Conservation (phyloP, 1,139 yeast genomes). For the Protomyces lactucae-debilis region DNA sequence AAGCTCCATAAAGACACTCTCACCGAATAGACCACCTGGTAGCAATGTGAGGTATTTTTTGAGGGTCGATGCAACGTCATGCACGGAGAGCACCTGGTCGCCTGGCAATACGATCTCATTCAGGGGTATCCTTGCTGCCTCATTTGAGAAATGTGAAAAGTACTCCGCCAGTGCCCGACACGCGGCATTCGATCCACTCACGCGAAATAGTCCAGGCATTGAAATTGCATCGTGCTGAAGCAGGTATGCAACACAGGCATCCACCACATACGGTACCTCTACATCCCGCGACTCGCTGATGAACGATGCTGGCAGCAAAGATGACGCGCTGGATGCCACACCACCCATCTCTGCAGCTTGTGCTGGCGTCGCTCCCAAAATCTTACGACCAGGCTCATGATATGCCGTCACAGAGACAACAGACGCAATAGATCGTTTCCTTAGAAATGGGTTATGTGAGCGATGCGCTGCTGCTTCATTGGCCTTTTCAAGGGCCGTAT, state of each 20-base stretch:
- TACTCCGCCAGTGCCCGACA: slow-evolving; percentile 17
- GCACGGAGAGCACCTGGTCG: slow-evolving; percentile 19
- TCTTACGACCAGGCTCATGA: neutral
- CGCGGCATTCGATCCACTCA: slow-evolving; percentile 25
- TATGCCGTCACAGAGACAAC: neutral
- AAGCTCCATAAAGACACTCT: slow-evolving; percentile 5
- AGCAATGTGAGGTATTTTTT: slow-evolving; percentile 20
- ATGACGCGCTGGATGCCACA: neutral
- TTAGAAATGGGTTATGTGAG: slow-evolving; percentile 9
- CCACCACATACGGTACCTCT: slow-evolving; percentile 14
- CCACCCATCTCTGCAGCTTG: slow-evolving; percentile 15
- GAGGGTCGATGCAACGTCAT: slow-evolving; percentile 26
- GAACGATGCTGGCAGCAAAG: neutral
- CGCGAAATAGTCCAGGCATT: slow-evolving; percentile 26
- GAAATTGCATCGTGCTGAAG: slow-evolving; percentile 3
- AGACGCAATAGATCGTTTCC: slow-evolving; percentile 11
- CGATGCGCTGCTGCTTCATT: neutral
- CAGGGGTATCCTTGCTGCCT: slow-evolving; percentile 7
- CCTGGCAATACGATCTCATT: slow-evolving; percentile 9
- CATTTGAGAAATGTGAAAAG: slow-evolving; percentile 10
- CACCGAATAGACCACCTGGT: slow-evolving; percentile 27
- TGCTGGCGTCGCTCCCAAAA: slow-evolving; percentile 1
- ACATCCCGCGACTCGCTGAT: neutral
- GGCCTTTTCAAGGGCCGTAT: neutral
- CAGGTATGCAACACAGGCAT: slow-evolving; percentile 11